These are phyloP conservation scores for Lentinula raphanica DNA, from an alignment of 768 basidiomycete genomes.

Conservation along the genomic window DNA sequence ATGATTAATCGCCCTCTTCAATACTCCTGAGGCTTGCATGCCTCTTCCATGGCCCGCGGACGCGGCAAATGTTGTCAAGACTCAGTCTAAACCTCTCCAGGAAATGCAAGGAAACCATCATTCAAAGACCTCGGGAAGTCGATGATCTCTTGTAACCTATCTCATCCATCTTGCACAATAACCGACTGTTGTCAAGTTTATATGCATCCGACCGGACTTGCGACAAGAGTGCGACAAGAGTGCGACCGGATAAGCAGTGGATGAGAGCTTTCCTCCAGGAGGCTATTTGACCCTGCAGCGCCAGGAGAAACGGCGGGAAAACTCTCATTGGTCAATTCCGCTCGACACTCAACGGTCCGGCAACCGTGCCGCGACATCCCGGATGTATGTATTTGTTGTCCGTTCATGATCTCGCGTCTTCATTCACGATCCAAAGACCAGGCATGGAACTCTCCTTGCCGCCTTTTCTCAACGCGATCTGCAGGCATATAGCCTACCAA, in stretches of 20 bases:
- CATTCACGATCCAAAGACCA: too few species aligned
- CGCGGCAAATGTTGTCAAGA: conserved; percentile 2
- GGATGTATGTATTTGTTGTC: neutral
- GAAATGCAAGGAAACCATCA: neutral
- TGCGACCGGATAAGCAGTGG: too few species aligned
- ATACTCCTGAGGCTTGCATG: neutral
- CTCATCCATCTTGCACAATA: neutral
- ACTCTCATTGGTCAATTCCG: neutral
- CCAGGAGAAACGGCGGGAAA: neutral
- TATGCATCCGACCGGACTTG: neutral
- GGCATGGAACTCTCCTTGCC: neutral
- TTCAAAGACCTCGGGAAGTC: neutral
- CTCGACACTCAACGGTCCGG: neutral
- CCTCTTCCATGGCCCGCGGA: neutral
- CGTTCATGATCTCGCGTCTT: too few species aligned
- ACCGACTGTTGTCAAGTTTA: neutral
- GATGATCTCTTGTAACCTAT: neutral
- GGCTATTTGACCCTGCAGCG: neutral
- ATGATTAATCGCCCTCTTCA: neutral
- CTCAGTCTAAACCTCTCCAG: conserved; percentile 1
- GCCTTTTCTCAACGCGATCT: neutral
- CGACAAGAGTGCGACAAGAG: neutral
- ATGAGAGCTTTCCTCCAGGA: neutral
- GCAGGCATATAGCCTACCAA: too few species aligned
- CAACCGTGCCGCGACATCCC: neutral